These are phyloP conservation scores for Discostella pseudostelligera DNA, from an alignment of 108 stramenopile genomes.

Conservation along the genomic window DNA sequence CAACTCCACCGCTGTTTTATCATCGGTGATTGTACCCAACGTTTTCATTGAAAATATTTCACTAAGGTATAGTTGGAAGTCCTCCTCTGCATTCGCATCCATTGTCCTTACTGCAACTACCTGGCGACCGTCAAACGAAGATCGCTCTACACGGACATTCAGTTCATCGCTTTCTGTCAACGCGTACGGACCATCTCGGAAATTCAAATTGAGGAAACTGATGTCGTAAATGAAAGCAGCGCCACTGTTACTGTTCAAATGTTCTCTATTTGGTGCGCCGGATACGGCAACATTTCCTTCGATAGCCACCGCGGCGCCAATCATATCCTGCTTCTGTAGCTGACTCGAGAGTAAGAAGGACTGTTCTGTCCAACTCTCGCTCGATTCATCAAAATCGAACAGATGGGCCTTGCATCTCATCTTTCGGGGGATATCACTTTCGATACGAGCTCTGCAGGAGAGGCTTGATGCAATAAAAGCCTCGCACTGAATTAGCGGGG, in stretches of 20 bases:
- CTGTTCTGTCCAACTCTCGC: slow-evolving; percentile 51
- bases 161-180: slow-evolving; percentile 60
- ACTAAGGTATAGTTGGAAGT: slow-evolving; percentile 35
- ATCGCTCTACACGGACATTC: slow-evolving; percentile 15
- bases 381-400: slow-evolving; percentile 46
- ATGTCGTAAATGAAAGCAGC: slow-evolving; percentile 61
- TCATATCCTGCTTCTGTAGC: slow-evolving; percentile 60
- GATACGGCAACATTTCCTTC: slow-evolving; percentile 43
- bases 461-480: slow-evolving; percentile 26
- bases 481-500: slow-evolving; percentile 26
- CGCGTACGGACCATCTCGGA: slow-evolving; percentile 29
- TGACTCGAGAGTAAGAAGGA: slow-evolving; percentile 56
- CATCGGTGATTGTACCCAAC: slow-evolving; percentile 10
- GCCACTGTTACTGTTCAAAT: slow-evolving; percentile 57
- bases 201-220: slow-evolving; percentile 49
- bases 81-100: slow-evolving; percentile 47
- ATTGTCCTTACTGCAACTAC: slow-evolving; percentile 41
- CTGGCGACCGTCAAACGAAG: slow-evolving; percentile 9
- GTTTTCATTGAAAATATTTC: slow-evolving; percentile 41
- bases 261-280: slow-evolving; percentile 76
- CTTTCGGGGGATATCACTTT: slow-evolving; percentile 17
- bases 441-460: slow-evolving; percentile 20
- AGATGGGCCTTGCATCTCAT: slow-evolving; percentile 62
- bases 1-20: slow-evolving; percentile 31
- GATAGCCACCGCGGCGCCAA: slow-evolving; percentile 56